Evolutionary conservation across 257 asterid genomes (phyloP).

Genomic region (Craterostigma plantagineum): DNA sequence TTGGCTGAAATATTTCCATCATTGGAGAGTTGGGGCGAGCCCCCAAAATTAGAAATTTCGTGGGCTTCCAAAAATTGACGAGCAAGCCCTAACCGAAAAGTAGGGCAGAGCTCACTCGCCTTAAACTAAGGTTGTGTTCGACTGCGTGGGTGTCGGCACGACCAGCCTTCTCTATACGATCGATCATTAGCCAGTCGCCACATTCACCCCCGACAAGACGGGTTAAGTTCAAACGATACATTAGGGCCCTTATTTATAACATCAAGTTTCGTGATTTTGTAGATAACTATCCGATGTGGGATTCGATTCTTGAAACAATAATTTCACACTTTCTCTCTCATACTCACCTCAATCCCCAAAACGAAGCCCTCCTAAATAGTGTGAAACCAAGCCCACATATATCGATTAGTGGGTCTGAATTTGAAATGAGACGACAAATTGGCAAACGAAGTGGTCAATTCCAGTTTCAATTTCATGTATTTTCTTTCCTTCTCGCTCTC

Average conservation of each 20-base stretch:
- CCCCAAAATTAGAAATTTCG: conserved; percentile 10
- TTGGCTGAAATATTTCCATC: too few relatives aligned
- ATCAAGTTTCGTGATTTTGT: too few relatives aligned
- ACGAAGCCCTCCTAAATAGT: too few relatives aligned
- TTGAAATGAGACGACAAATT: too few relatives aligned
- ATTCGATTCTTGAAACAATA: neutral
- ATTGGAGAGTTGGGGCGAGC: too few relatives aligned
- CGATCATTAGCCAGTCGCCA: conserved; percentile 66
- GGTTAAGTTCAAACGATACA: neutral
- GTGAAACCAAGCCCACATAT: too few relatives aligned
- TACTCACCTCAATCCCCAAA: too few relatives aligned
- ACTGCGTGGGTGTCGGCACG: conserved; percentile 69
- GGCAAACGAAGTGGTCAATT: too few relatives aligned
- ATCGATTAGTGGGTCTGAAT: too few relatives aligned
- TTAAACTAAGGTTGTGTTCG: conserved; percentile 24
- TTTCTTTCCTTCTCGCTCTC: too few relatives aligned
- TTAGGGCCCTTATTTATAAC: neutral
- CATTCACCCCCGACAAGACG: conserved; percentile 70
- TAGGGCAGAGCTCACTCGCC: conserved; percentile 59
- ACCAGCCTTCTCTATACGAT: conserved; percentile 40
- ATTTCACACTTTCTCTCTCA: too few relatives aligned
- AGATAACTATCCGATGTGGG: neutral
- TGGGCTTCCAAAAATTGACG: conserved; percentile 87
- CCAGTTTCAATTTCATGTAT: too few relatives aligned
- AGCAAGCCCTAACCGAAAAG: conserved; percentile 34